A percentile compares a stretch with the other conserved stretches of the same genome.
Conservation (phyloP, 495 filamentous ascomycete genomes). For the Penicillium mononematosum region DNA sequence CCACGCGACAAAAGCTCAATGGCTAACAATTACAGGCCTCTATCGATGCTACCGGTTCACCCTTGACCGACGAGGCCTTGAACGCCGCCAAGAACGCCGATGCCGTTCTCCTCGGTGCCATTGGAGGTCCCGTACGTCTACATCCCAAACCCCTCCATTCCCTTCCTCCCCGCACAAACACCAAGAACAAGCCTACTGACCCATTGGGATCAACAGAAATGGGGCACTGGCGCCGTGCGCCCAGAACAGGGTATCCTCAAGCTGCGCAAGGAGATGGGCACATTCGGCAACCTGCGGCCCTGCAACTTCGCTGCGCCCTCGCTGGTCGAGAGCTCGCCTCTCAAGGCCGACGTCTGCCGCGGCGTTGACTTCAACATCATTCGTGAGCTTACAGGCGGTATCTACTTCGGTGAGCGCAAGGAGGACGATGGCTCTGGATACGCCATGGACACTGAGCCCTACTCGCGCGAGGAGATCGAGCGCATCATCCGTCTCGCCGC, state of each 20-base stretch:
- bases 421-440: constrained; percentile 75
- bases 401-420: constrained; percentile 94
- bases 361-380: constrained; percentile 94
- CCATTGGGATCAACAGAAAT: constrained; percentile 59
- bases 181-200: constrained; percentile 1
- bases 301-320: constrained; percentile 94
- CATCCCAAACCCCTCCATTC: neutral
- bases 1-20: neutral
- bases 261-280: constrained; percentile 89
- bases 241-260: constrained; percentile 93
- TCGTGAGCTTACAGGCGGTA: constrained; percentile 90
- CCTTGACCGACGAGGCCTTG: constrained; percentile 84
- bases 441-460: constrained; percentile 87
- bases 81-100: constrained; percentile 84
- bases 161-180: constrained; percentile 2
- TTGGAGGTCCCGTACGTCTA: constrained; percentile 77
- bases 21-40: constrained; percentile 53
- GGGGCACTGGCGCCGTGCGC: constrained; percentile 85
- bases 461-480: constrained; percentile 85
- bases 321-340: constrained; percentile 82
- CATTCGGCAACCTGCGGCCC: constrained; percentile 96
- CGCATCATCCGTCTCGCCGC: constrained; percentile 82
- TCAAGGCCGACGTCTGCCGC: constrained; percentile 81
- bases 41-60: constrained; percentile 75
- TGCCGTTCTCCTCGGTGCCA: constrained; percentile 89